These are phyloP conservation scores for Calvatia gigantea DNA, from an alignment of 768 basidiomycete genomes.

Conservation along the genomic window DNA sequence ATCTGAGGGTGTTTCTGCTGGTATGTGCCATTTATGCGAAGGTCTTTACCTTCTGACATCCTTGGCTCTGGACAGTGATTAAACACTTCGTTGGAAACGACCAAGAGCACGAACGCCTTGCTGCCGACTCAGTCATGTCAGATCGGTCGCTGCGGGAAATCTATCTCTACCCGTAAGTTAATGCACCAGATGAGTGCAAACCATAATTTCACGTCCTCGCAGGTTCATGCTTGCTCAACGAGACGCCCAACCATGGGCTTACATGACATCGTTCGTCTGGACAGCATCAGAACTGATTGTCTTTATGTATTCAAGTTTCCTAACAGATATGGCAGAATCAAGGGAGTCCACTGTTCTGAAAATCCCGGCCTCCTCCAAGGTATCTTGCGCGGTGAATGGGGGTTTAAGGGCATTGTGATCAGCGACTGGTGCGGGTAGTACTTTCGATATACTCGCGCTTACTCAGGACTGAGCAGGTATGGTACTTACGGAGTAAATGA, in stretches of 20 bases:
- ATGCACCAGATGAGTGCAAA: not conserved
- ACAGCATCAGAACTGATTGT: not conserved
- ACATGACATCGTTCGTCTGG: constrained; percentile 56
- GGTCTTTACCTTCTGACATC: not conserved
- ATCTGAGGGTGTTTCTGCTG: constrained; percentile 58
- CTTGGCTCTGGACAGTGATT: constrained; percentile 37
- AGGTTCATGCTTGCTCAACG: constrained; percentile 71
- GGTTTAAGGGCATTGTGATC: constrained; percentile 65
- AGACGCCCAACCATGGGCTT: constrained; percentile 57
- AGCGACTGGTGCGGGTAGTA: constrained; percentile 63
- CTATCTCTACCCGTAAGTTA: constrained; percentile 63
- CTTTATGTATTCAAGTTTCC: not conserved
- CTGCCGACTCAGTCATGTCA: constrained; percentile 60
- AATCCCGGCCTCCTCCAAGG: constrained; percentile 54
- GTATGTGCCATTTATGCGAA: constrained; percentile 22
- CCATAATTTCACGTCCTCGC: constrained; percentile 6
- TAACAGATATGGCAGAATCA: constrained; percentile 66
- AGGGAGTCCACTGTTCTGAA: constrained; percentile 70
- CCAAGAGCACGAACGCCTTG: constrained; percentile 68
- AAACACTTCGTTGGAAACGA: constrained; percentile 77
- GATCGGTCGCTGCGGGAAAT: constrained; percentile 67
- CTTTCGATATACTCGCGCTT: not conserved
- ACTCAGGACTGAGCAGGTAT: constrained; percentile 39
- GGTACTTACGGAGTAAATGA: constrained; percentile 71
- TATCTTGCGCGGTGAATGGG: constrained; percentile 74